phyloP scores from a whole-genome alignment of 768 basidiomycete species.

The Tulasnella sp. region DNA sequence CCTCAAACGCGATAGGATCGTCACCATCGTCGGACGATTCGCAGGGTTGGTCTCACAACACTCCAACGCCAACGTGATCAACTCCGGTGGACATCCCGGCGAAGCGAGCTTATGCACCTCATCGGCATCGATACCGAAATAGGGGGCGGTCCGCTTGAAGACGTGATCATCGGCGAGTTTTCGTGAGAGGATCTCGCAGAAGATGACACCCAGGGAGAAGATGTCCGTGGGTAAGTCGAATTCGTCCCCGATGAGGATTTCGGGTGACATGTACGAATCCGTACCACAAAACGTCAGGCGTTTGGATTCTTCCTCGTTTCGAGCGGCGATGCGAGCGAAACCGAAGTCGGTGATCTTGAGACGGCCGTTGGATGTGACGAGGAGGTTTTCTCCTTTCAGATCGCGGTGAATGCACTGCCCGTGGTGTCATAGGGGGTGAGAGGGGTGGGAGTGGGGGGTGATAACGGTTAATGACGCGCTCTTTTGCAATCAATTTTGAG shows the following conservation, averaged over 20 bases:
- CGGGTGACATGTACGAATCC: constrained; percentile 94
- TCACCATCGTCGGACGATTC: constrained; percentile 61
- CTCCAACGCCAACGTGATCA: constrained; percentile 66
- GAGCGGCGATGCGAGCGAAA: constrained; percentile 87
- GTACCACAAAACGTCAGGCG: constrained; percentile 82
- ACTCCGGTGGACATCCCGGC: constrained; percentile 65
- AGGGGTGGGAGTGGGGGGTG: neutral
- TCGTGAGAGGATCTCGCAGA: constrained; percentile 82
- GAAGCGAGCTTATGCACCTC: constrained; percentile 63
- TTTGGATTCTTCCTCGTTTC: constrained; percentile 81
- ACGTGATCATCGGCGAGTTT: constrained; percentile 70
- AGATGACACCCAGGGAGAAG: constrained; percentile 86
- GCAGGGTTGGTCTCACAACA: constrained; percentile 60
- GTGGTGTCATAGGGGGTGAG: neutral
- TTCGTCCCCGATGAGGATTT: constrained; percentile 82
- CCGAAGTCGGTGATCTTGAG: constrained; percentile 99
- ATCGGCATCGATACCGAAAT: constrained; percentile 62
- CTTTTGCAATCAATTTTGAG: no score
- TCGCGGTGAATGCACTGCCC: constrained; percentile 46
- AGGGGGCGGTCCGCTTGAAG: constrained; percentile 55
- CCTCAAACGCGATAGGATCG: constrained; percentile 68
- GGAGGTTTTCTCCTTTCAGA: constrained; percentile 93
- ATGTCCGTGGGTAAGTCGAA: constrained; percentile 93
- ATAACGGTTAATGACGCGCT: neutral
- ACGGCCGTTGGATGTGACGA: constrained; percentile 88